phyloP scores from a whole-genome alignment of 179 eudicot genomes.

The Heliamphora pulchella region DNA sequence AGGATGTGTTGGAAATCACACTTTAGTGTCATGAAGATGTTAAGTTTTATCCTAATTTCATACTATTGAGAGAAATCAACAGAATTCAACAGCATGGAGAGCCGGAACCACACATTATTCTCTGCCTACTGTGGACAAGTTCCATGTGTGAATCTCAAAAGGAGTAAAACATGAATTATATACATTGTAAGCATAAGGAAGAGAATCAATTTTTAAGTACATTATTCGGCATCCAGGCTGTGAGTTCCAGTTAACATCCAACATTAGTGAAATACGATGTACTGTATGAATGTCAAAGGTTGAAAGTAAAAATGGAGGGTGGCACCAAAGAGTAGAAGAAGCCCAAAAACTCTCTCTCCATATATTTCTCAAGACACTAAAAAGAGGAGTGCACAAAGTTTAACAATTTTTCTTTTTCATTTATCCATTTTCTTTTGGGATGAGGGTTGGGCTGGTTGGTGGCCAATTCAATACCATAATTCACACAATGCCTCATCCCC shows the following conservation, averaged over 20 bases:
- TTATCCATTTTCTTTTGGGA: slow-evolving; percentile 2
- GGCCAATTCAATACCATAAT: not conserved
- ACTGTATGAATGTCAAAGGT: not conserved
- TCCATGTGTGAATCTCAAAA: not conserved
- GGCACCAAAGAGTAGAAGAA: not conserved
- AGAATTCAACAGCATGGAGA: not conserved
- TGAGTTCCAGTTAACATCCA: not conserved
- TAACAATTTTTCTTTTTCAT: not conserved
- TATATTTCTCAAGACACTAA: not conserved
- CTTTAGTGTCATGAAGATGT: not conserved
- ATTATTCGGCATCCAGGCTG: not conserved
- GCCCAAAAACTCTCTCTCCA: not conserved
- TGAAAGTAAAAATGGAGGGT: not conserved
- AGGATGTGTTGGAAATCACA: not conserved
- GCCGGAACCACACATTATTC: not conserved
- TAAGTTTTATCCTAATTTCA: not conserved
- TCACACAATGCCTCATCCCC: not conserved
- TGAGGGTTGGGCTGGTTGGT: not conserved
- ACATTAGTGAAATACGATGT: not conserved
- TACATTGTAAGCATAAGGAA: too few species aligned
- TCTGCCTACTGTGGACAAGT: not conserved
- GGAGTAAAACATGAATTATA: not conserved
- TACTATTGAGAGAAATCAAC: not conserved
- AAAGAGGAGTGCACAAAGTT: not conserved
- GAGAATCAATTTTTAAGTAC: not conserved